A percentile compares a stretch with the other conserved stretches of the same genome.
Conservation (phyloP, 352 stramenopile species). For the Phytophthora pistaciae region DNA sequence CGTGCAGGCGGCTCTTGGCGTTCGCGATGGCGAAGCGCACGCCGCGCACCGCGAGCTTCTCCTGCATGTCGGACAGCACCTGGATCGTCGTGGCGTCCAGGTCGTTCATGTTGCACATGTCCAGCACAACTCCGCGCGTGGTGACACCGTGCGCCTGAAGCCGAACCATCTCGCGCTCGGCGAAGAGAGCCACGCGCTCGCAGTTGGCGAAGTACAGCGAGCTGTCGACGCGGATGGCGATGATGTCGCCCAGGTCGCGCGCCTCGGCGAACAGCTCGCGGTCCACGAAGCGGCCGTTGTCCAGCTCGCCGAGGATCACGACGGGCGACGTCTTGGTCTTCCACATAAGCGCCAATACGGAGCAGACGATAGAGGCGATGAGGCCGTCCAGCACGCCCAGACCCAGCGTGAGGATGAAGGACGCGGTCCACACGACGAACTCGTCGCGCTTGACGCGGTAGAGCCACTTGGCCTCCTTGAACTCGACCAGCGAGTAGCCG, state of each 20-base stretch:
- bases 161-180: constrained; percentile 52
- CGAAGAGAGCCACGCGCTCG: constrained; percentile 50
- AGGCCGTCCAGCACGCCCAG: constrained; percentile 60
- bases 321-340: background rate
- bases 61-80: constrained; percentile 64
- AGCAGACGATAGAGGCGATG: constrained; percentile 62
- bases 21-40: constrained; percentile 56
- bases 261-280: constrained; percentile 43
- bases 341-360: constrained; percentile 32
- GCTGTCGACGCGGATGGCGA: constrained; percentile 60
- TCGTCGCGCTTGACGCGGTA: constrained; percentile 69
- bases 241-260: constrained; percentile 39
- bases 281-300: constrained; percentile 51
- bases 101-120: constrained; percentile 63
- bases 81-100: constrained; percentile 76
- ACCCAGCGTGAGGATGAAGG: constrained; percentile 59
- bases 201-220: constrained; percentile 75
- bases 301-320: constrained; percentile 51
- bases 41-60: constrained; percentile 59
- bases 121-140: constrained; percentile 54
- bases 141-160: constrained; percentile 33
- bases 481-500: constrained; percentile 90
- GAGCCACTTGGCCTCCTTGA: constrained; percentile 85
- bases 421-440: constrained; percentile 59
- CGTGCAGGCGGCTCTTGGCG: constrained; percentile 49